Percentiles rank a stretch among this genome's conserved stretches.
These are phyloP conservation scores for Rhodotorula sp. DNA, from an alignment of 1,284 basidiomycete species.

Conservation along the genomic window DNA sequence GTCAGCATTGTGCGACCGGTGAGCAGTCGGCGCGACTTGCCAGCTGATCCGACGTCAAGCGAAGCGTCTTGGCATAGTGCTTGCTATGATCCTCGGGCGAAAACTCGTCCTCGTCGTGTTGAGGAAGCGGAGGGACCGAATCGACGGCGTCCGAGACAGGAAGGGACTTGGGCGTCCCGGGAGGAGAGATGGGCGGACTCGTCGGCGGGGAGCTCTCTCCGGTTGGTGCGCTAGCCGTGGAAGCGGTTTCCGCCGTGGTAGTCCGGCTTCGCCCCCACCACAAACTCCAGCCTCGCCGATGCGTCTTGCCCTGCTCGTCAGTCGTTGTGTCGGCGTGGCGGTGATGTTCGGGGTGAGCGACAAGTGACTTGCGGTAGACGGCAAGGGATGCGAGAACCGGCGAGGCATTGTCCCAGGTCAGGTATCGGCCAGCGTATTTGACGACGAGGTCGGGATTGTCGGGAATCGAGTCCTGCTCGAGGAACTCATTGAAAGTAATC, in stretches of 20 bases:
- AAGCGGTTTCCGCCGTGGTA: not conserved
- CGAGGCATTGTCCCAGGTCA: slow-evolving; percentile 56
- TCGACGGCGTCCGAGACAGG: slow-evolving; percentile 1
- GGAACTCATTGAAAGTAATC: slow-evolving; percentile 56
- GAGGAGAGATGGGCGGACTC: slow-evolving; percentile 26
- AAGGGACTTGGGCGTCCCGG: slow-evolving; percentile 24
- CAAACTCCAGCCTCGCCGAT: slow-evolving; percentile 30
- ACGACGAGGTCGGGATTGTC: slow-evolving; percentile 55
- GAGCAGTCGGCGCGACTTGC: slow-evolving; percentile 51
- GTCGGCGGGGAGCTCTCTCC: slow-evolving; percentile 17
- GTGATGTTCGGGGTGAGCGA: slow-evolving; percentile 43
- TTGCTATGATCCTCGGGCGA: slow-evolving; percentile 51
- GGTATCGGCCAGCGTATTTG: slow-evolving; percentile 52
- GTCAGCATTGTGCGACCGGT: not conserved
- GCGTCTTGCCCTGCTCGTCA: not conserved
- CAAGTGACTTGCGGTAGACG: slow-evolving; percentile 53
- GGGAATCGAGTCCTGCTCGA: slow-evolving; percentile 54
- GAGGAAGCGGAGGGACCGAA: not conserved
- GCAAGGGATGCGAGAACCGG: slow-evolving; percentile 55
- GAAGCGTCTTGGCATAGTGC: slow-evolving; percentile 86
- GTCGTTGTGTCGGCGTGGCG: slow-evolving; percentile 7
- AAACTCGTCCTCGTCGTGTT: slow-evolving; percentile 12
- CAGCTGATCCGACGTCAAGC: slow-evolving; percentile 78
- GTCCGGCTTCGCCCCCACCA: slow-evolving; percentile 33
- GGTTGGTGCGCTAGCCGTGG: slow-evolving; percentile 9